Base-by-base conservation (phyloP, 257 asterid species). In the Dorcoceras hygrometricum region DNA sequence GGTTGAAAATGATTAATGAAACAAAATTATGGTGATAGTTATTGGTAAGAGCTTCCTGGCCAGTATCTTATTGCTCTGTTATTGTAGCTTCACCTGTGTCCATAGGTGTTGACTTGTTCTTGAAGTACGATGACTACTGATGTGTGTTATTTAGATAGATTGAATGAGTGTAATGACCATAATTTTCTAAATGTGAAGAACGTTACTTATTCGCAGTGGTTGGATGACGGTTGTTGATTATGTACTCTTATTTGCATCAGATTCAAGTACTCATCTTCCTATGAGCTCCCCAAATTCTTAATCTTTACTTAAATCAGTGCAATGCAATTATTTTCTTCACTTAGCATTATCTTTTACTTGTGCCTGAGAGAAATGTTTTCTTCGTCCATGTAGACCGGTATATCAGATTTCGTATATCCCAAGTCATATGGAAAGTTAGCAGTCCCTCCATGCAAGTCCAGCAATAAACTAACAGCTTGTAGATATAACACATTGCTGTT, bases 301-400 rank as follows among this genome's bases (percentile, higher is more conserved):
- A 31, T 24, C 18, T 23, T 28, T 63, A 32, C 57, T 53, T 70
- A 55, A 71, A 59, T 51, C 36, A 24, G 48, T 64, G 24, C 31
- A 19, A 53, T 10, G 23, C 23, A 43, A 16, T 48, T 25, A 54
- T 9, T 39, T 27, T 51, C 14, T 66, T 14, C 5, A 12, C 51
- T 53, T 18, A 22, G 29, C 14, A 23, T 25, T 58, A 23, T 12
- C n/a, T 18, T 57, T 36, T 36, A 32, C 39, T 32, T 8, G 32
- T 5, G 51, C 75, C 67, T 62, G 34, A 18, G 34, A 50, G 22
- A 25, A 0, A 16, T 23, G 25, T 57, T 18, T 55, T 12, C 27
- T 73, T 73, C 57, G 59, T 54, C 59, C 75, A 28, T 73, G 75
- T 77, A 87, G 95, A 80, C 74, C 23, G 74, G 67, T 65, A 73